Percentiles rank a stretch among this genome's conserved stretches.
phyloP scores from a whole-genome alignment of 2,329 filamentous ascomycete genomes.

The Rasamsonia emersonii region DNA sequence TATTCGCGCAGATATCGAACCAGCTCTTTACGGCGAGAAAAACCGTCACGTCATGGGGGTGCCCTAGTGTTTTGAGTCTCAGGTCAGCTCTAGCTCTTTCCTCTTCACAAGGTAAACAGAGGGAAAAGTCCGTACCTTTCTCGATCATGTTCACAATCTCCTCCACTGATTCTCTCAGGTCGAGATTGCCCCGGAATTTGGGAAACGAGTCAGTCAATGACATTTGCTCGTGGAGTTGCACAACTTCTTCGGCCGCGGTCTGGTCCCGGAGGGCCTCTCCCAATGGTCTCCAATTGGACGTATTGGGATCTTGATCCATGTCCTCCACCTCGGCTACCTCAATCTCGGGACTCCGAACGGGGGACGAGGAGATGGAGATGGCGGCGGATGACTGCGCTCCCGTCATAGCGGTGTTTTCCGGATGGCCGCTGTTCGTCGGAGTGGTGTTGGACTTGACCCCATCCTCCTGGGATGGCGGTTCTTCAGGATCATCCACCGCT shows the following conservation, averaged over 20 bases:
- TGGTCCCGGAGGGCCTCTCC: slow-evolving; percentile 25
- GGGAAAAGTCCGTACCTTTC: slow-evolving; percentile 23
- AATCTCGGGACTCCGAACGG: slow-evolving; percentile 38
- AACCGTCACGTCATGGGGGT: slow-evolving; percentile 20
- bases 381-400: slow-evolving; percentile 17
- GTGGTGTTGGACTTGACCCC: slow-evolving; percentile 9
- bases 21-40: slow-evolving; percentile 33
- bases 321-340: slow-evolving; percentile 43
- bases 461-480: slow-evolving; percentile 9
- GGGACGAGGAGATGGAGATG: slow-evolving; percentile 36
- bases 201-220: slow-evolving; percentile 31
- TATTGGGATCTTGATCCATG: slow-evolving; percentile 38
- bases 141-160: slow-evolving; percentile 26
- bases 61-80: slow-evolving; percentile 13
- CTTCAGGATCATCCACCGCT: slow-evolving; percentile 11
- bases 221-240: slow-evolving; percentile 25
- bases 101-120: slow-evolving; percentile 1
- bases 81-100: slow-evolving; percentile 5
- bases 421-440: slow-evolving; percentile 6
- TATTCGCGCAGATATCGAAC: slow-evolving; percentile 30
- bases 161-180: slow-evolving; percentile 24
- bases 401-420: slow-evolving; percentile 10
- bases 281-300: slow-evolving; percentile 35
- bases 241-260: slow-evolving; percentile 19
- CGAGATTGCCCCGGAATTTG: slow-evolving; percentile 18